Evolutionary conservation across 139 green algal species (phyloP), one percentile per base, ranked within the genome.

Genomic region (Tetratostichococcus sp.): DNA sequence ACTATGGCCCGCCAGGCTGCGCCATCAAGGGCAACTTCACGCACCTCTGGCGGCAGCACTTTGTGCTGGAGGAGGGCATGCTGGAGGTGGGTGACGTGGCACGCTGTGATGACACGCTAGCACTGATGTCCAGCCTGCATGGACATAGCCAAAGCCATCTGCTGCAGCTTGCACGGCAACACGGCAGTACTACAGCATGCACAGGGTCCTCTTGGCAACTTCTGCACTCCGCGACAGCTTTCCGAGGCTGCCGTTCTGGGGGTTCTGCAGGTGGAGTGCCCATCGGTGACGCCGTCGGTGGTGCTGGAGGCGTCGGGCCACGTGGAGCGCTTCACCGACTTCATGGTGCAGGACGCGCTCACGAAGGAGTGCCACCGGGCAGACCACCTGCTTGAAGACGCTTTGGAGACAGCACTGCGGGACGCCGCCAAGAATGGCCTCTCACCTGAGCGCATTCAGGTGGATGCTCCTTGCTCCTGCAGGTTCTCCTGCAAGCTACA

Each of bases 61-160:
- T 98, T 80, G 87, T 99, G 34, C 79, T 99, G 73, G 91, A 98
- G 85, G 96, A 99, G 84, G 91, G 85, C 85, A 99, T 99, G 96
- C 88, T 99, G 62, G 95, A 99, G 88, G 84, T 97, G 71, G 1
- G 72, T 3, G 30, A 69, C n/a, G n/a, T n/a, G n/a, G n/a, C n/a
- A n/a, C n/a, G n/a, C n/a, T n/a, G n/a, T n/a, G n/a, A n/a, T n/a
- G n/a, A n/a, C n/a, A n/a, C n/a, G n/a, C n/a, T n/a, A n/a, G n/a
- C n/a, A n/a, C n/a, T n/a, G n/a, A n/a, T n/a, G n/a, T n/a, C n/a
- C n/a, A n/a, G n/a, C n/a, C n/a, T n/a, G n/a, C n/a, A n/a, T n/a
- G n/a, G n/a, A n/a, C n/a, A n/a, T n/a, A n/a, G n/a, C n/a, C n/a
- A n/a, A n/a, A n/a, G n/a, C n/a, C n/a, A n/a, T n/a, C n/a, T n/a